Conservation (phyloP, 2,329 filamentous ascomycete genomes). For the Aspergillus intermedius region DNA sequence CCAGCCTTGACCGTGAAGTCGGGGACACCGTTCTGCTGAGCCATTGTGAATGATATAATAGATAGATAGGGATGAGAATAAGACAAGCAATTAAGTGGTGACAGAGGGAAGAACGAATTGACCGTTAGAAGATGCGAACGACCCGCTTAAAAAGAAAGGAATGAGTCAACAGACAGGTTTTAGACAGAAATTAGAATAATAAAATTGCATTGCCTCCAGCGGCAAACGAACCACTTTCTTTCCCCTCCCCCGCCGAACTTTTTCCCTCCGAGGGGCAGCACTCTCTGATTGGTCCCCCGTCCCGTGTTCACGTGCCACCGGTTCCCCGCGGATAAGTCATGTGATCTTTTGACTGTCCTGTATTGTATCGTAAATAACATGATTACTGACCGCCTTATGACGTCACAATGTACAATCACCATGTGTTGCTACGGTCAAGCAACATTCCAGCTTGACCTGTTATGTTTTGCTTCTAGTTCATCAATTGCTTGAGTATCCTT, state of each 20-base stretch:
- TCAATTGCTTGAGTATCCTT: background rate
- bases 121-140: constrained; percentile 4
- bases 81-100: background rate
- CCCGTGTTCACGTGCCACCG: background rate
- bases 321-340: constrained; percentile 3
- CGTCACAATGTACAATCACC: constrained; percentile 11
- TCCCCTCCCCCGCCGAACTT: constrained; percentile 15
- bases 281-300: too few species aligned
- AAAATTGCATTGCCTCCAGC: background rate
- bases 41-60: constrained; percentile 24
- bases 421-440: background rate
- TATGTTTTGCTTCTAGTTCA: background rate
- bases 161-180: constrained; percentile 15
- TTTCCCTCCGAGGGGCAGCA: constrained; percentile 7
- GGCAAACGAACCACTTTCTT: constrained; percentile 2
- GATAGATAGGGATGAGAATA: constrained; percentile 2
- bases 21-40: constrained; percentile 26
- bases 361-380: background rate
- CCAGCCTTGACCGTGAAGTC: constrained; percentile 90
- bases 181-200: background rate
- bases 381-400: constrained; percentile 9
- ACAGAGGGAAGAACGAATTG: constrained; percentile 1
- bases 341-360: background rate
- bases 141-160: constrained; percentile 1
- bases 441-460: background rate